phyloP scores from a whole-genome alignment of 2,329 filamentous ascomycete genomes.

The Periglandula ipomoeae region DNA sequence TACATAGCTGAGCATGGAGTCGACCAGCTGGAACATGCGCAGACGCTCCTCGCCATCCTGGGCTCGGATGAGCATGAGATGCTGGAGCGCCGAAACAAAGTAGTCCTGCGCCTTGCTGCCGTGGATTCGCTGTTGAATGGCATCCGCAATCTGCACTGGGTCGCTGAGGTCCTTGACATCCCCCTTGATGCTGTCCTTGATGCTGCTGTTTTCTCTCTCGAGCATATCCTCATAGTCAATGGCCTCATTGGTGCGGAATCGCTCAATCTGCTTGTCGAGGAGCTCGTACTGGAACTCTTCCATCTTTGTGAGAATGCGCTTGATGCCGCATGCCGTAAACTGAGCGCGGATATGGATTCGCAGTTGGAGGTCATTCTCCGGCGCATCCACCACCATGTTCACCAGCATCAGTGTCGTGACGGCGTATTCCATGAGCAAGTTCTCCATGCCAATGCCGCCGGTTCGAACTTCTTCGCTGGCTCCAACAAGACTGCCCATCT shows the following conservation, averaged over 20 bases:
- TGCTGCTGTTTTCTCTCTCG: conserved; percentile 81
- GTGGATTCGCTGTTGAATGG: conserved; percentile 75
- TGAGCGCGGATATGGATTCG: conserved; percentile 92
- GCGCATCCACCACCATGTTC: conserved; percentile 93
- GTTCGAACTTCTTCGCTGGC: conserved; percentile 94
- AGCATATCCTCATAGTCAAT: conserved; percentile 98
- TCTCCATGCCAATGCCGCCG: conserved; percentile 97
- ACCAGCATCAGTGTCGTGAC: conserved; percentile 89
- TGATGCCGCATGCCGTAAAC: conserved; percentile 92
- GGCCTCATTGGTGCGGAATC: conserved; percentile 85
- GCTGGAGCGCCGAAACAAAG: conserved; percentile 90
- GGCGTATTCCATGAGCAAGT: conserved; percentile 97
- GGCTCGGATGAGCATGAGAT: conserved; percentile 84
- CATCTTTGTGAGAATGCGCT: conserved; percentile 92
- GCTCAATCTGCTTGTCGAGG: conserved; percentile 96
- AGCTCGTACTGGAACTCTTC: conserved; percentile 96
- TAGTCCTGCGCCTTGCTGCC: conserved; percentile 88
- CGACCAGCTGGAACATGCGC: conserved; percentile 94
- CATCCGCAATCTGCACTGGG: conserved; percentile 86
- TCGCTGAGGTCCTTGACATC: conserved; percentile 90
- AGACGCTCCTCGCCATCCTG: conserved; percentile 87
- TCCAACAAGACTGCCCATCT: conserved; percentile 96
- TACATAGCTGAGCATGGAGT: conserved; percentile 98
- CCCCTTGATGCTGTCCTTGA: conserved; percentile 77
- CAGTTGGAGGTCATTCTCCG: conserved; percentile 79